Base-by-base conservation (phyloP, 805 yeast species). In the Starmera dryadoides region DNA sequence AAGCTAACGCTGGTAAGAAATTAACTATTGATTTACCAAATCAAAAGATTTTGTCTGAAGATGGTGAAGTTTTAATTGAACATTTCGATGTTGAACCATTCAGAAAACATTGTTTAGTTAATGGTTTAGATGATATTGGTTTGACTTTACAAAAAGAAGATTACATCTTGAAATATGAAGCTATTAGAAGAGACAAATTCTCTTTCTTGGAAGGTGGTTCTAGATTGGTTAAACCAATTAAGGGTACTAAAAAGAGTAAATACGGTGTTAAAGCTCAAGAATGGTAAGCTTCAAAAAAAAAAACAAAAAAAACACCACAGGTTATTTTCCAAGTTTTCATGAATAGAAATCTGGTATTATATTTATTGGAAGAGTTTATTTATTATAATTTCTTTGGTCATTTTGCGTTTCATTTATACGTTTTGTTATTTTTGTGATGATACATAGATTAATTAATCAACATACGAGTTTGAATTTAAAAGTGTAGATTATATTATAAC, bases 51-150 rank as follows among this genome's bases (percentile, higher is more conserved):
- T 58, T 63, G 37, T 79, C 75, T 43, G 72, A 76, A 44, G 67
- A 76, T 39, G 88, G 81, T 42, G 83, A 84, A 52, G 82, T 85
- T 31, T 68, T 89, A 41, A 81, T 88, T 25, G 88, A 79, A 14
- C 73, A 82, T 49, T 93, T 93, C 51, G 96, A 86, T 4, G 77
- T 93, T 45, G 98, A 89, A 62, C 75, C 68, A 26, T 93, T 89
- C 74, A 83, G 97, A 73, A 88, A 89, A 66, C 95, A 91, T 63
- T 93, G 98, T 60, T 73, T 93, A 52, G 69, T 91, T 41, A 87
- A 93, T 49, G 98, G 98, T 47, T 79, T 93, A 45, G 98, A 93
- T 62, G 98, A 93, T 60, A 93, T 93, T 64, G 97, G 97, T 33
- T 75, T 93, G 56, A 93, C 98, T 37, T 68, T 93, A 53, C 91